phyloP scores from a whole-genome alignment of 2,329 filamentous ascomycete species.

The Claviceps monticola region DNA sequence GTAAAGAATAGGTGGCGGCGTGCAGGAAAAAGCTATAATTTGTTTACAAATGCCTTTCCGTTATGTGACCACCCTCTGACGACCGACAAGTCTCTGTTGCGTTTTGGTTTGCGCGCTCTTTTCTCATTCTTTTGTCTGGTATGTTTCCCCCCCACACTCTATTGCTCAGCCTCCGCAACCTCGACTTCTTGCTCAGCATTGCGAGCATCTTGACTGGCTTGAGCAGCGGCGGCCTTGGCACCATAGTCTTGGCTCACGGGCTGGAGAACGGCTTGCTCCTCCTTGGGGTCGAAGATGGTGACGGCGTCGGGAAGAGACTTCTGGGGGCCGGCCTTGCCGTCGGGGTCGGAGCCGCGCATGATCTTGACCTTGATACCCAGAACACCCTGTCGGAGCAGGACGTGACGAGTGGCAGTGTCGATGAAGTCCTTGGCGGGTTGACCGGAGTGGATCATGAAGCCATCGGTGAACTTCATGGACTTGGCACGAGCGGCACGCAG shows the following conservation, averaged over 20 bases:
- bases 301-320: slow-evolving; percentile 97
- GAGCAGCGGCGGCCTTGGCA: slow-evolving; percentile 68
- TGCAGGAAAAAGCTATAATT: no score
- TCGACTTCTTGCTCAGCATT: slow-evolving; percentile 44
- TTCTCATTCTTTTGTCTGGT: not conserved
- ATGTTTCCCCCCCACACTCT: slow-evolving; percentile 12
- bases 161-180: slow-evolving; percentile 32
- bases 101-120: not conserved
- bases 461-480: slow-evolving; percentile 99
- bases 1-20: no score
- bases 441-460: slow-evolving; percentile 99
- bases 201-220: slow-evolving; percentile 48
- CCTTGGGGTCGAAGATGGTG: slow-evolving; percentile 99
- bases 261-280: slow-evolving; percentile 89
- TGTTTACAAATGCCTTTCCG: no score
- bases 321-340: slow-evolving; percentile 95
- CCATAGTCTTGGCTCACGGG: slow-evolving; percentile 98
- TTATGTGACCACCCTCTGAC: no score
- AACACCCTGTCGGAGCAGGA: slow-evolving; percentile 98
- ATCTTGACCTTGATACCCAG: slow-evolving; percentile 99
- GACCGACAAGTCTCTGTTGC: not conserved
- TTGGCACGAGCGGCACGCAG: slow-evolving; percentile 97
- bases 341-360: slow-evolving; percentile 98
- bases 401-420: slow-evolving; percentile 95
- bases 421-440: slow-evolving; percentile 99